Evolutionary conservation across 805 yeast species (phyloP).

Genomic region (Saturnispora zaruensis): DNA sequence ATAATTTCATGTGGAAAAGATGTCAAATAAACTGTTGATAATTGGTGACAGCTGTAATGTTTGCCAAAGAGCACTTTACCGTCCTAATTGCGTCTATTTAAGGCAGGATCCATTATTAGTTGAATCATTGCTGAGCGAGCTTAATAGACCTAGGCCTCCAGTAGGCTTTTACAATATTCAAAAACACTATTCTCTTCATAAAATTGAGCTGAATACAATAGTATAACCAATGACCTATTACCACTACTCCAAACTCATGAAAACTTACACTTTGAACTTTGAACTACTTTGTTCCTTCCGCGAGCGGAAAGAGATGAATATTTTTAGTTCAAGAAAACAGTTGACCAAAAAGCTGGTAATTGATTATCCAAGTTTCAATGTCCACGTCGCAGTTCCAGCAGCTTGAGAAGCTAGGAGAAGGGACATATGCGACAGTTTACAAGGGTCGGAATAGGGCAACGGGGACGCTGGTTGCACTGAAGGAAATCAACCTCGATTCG

Average conservation of each 20-base stretch:
- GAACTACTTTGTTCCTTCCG: background rate
- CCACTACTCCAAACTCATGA: too few relatives aligned
- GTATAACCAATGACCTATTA: too few relatives aligned
- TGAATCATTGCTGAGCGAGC: too few relatives aligned
- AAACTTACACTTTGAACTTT: too few relatives aligned
- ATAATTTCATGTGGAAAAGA: background rate
- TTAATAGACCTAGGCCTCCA: too few relatives aligned
- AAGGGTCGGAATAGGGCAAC: constrained; percentile 82
- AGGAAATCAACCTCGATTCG: constrained; percentile 88
- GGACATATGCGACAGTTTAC: constrained; percentile 98
- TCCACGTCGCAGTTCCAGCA: constrained; percentile 36
- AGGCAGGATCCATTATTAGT: too few relatives aligned
- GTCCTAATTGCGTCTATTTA: too few relatives aligned
- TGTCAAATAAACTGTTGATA: background rate
- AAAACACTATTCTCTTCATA: too few relatives aligned
- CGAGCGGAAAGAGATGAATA: background rate
- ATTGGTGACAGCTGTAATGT: background rate
- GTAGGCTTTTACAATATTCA: too few relatives aligned
- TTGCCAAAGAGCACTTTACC: too few relatives aligned
- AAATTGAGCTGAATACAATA: too few relatives aligned
- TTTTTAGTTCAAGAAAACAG: background rate
- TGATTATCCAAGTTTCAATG: background rate
- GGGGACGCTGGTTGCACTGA: constrained; percentile 86
- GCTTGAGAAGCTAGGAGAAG: constrained; percentile 85
- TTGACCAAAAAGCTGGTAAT: background rate